phyloP scores from a whole-genome alignment of 1,284 basidiomycete genomes.

The Grifola frondosa region DNA sequence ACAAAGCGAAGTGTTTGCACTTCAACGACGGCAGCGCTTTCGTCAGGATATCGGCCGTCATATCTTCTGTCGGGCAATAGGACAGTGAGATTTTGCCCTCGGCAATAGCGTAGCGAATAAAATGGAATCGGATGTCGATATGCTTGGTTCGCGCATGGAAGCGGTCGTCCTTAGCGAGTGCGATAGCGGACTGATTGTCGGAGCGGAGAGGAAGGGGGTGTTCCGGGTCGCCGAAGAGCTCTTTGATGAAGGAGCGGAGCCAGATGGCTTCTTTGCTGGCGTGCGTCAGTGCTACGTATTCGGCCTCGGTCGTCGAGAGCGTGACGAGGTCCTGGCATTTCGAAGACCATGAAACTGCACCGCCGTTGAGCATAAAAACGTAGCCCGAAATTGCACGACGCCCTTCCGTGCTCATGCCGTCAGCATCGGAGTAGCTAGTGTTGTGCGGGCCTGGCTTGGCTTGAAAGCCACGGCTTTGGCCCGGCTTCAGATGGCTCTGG shows the following conservation, averaged over 20 bases:
- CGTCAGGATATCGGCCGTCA: conserved; percentile 31
- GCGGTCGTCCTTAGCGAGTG: conserved; percentile 29
- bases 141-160: conserved; percentile 36
- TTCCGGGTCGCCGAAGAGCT: conserved; percentile 10
- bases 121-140: conserved; percentile 38
- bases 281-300: conserved; percentile 17
- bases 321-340: conserved; percentile 3
- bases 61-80: conserved; percentile 12
- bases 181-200: conserved; percentile 35
- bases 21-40: conserved; percentile 22
- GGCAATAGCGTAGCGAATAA: conserved; percentile 23
- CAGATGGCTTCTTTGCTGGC: conserved; percentile 25
- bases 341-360: conserved; percentile 5
- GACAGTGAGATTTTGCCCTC: neutral
- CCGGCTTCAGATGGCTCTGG: no score
- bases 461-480: no score
- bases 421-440: no score
- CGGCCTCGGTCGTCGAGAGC: conserved; percentile 7
- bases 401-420: conserved; percentile 24
- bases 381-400: conserved; percentile 36
- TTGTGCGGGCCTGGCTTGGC: no score
- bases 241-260: conserved; percentile 19
- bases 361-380: conserved; percentile 24
- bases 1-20: conserved; percentile 1
- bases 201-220: conserved; percentile 16